These are phyloP conservation scores for Acorus calamus DNA, from an alignment of 106 monocot genomes.

Conservation along the genomic window DNA sequence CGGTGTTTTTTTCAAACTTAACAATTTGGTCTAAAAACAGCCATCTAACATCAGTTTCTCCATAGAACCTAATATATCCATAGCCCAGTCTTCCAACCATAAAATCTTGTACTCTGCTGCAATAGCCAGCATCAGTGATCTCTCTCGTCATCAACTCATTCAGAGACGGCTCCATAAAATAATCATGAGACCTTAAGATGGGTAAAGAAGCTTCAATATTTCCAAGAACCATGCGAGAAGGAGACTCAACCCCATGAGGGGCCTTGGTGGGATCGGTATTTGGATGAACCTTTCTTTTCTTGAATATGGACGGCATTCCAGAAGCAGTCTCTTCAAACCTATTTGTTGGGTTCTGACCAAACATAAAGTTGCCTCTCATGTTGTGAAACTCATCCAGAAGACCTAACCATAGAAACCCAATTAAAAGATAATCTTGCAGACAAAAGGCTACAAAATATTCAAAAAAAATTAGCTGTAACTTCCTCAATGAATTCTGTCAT, in stretches of 20 bases:
- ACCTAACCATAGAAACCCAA: too few species aligned
- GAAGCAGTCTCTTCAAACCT: background rate
- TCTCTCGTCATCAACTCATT: conserved; percentile 50
- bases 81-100: conserved; percentile 64
- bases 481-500: too few species aligned
- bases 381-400: too few species aligned
- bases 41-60: conserved; percentile 64
- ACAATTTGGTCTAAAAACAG: conserved; percentile 64
- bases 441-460: too few species aligned
- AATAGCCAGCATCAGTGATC: conserved; percentile 42
- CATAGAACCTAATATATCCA: conserved; percentile 52
- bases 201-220: conserved; percentile 24
- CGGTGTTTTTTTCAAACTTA: conserved; percentile 49
- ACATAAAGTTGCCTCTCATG: too few species aligned
- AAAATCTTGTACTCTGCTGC: conserved; percentile 67
- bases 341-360: too few species aligned
- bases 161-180: conserved; percentile 56
- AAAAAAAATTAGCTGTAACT: too few species aligned
- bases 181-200: conserved; percentile 35
- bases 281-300: conserved; percentile 9
- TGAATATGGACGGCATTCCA: background rate
- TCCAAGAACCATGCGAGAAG: too few species aligned
- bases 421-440: too few species aligned
- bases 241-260: too few species aligned
- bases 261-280: background rate